Percentiles rank a stretch among this genome's conserved stretches.
These are phyloP conservation scores for Eucalyptus polybractea DNA, from an alignment of 345 rosid species.

Conservation along the genomic window DNA sequence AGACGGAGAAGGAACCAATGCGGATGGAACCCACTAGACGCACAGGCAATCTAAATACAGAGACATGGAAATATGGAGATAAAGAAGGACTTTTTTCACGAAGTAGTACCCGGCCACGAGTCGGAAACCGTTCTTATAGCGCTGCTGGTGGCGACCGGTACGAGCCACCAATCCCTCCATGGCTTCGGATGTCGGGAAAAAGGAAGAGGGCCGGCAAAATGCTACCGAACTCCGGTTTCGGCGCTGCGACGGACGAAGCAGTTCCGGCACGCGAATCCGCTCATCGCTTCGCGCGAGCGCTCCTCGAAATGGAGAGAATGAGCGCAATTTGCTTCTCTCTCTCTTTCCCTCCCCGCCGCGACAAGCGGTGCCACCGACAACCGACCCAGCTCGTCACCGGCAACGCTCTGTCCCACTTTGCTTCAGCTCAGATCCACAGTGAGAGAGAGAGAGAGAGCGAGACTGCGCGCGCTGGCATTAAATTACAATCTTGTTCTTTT, in stretches of 20 bases:
- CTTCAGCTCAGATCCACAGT: neutral
- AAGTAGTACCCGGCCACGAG: conserved; percentile 35
- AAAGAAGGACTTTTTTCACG: neutral
- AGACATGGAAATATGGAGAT: neutral
- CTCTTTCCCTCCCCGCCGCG: neutral
- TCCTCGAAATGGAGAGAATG: neutral
- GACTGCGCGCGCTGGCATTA: neutral
- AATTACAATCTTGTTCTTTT: neutral
- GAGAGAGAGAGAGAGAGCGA: neutral
- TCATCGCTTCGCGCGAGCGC: neutral
- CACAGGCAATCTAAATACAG: neutral
- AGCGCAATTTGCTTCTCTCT: neutral
- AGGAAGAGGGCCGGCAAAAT: neutral
- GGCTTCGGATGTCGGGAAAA: neutral
- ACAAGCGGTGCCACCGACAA: neutral
- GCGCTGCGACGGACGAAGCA: neutral
- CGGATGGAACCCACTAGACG: neutral
- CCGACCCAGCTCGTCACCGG: neutral
- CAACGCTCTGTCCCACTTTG: neutral
- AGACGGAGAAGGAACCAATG: neutral
- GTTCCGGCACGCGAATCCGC: neutral
- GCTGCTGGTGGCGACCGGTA: conserved; percentile 37
- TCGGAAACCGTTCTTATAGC: conserved; percentile 20
- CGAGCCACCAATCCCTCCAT: conserved; percentile 24
- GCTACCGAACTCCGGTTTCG: neutral